A percentile compares a stretch with the other conserved stretches of the same genome.
Conservation (phyloP, 306 rosid species). For the Oxytropis ochrocephala region DNA sequence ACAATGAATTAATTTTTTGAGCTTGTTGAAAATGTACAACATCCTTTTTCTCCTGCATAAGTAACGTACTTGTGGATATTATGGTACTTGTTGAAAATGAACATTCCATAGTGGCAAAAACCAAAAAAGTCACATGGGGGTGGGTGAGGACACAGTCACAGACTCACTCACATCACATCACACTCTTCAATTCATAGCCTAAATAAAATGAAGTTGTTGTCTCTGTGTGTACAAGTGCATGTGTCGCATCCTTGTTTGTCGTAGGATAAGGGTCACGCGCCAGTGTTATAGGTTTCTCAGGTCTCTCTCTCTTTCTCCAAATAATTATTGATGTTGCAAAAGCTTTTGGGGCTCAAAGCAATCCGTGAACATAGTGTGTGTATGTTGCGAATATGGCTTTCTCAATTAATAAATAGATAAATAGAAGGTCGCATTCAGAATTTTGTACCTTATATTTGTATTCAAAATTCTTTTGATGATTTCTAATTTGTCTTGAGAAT, state of each 20-base stretch:
- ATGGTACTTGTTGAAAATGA: slow-evolving; percentile 18
- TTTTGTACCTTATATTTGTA: no score
- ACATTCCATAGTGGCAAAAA: slow-evolving; percentile 26
- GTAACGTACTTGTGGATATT: slow-evolving; percentile 3
- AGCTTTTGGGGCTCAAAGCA: slow-evolving; percentile 27
- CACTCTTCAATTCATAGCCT: no score
- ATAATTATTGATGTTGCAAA: slow-evolving; percentile 6
- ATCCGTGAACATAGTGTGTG: no score
- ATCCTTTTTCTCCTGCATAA: neutral
- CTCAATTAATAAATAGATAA: no score
- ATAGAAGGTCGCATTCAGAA: no score
- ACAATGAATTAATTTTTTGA: neutral
- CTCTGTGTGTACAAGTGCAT: neutral
- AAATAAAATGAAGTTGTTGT: slow-evolving; percentile 13
- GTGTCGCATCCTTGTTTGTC: slow-evolving; percentile 2
- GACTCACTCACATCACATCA: no score
- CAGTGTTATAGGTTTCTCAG: neutral
- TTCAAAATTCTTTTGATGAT: no score
- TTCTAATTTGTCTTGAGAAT: no score
- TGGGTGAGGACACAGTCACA: neutral
- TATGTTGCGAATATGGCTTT: no score
- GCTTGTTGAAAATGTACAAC: neutral
- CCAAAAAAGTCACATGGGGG: slow-evolving; percentile 27
- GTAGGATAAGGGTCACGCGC: slow-evolving; percentile 12
- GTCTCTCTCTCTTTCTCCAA: neutral